Evolutionary conservation across 1,139 yeast genomes (phyloP), one percentile per base, ranked within the genome.

Genomic region (Saccharomyces hybrid): DNA sequence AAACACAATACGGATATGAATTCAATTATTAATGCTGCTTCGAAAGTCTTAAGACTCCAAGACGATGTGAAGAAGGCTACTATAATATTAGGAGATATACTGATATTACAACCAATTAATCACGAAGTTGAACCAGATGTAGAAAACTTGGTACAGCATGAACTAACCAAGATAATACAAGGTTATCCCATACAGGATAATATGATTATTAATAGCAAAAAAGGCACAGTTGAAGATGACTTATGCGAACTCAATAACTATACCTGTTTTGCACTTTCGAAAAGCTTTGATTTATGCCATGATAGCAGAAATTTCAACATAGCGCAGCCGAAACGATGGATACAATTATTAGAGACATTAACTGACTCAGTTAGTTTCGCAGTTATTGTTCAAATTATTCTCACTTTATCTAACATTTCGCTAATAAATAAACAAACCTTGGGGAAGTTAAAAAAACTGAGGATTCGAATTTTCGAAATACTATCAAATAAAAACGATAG

Each of bases 401-500:
- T 64, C 3, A 57, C 61, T 9, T 52, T 64, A 50, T 46, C 55
- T 2, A 54, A 56, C 27, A 50, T 53, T 4, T 64, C 67, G 5
- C 23, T 61, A 8, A 32, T 61, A 23, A 63, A 63, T 48, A 60
- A 55, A 44, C 61, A 59, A 52, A 53, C 52, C 9, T 44, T 63
- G 31, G 59, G 57, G 13, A 47, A 48, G n/a, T 26, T 58, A 8
- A 42, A 46, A 8, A 51, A 46, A 28, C 16, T 60, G 23, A 61
- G 61, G 38, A 27, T 26, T 20, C 31, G 32, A 2, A 46, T 61
- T 13, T 47, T 51, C 5, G 50, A 50, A n/a, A 52, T 54, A 41
- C 16, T 52, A 5, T 42, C 31, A 25, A 25, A 29, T 7, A 48
- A 25, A 14, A 29, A 49, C 29, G 53, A 50, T 25, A 49, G 27